Evolutionary conservation across 2,329 filamentous ascomycete genomes (phyloP), one percentile per base, ranked within the genome.

Genomic region (Pyrenophora graminea): DNA sequence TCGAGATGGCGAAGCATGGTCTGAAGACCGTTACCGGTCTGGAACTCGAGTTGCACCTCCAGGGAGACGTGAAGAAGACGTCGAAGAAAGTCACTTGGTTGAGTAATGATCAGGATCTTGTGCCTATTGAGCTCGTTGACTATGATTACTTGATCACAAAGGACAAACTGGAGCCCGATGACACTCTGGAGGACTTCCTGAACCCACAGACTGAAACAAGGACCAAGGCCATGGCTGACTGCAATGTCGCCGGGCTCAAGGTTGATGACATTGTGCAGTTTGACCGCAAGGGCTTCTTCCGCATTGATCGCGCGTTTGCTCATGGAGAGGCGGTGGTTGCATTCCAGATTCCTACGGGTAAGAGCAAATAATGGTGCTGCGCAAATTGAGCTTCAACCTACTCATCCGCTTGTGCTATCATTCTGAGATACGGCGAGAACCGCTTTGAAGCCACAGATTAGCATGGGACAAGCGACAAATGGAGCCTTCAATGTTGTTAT

Each of bases 51-150:
- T 84, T 97, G n/a, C 88, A 97, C 74, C 84, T 97, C 42, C 85
- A 89, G 65, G 92, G 93, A 48, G 93, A 97, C 72, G 90, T 97
- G 74, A 96, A 96, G 81, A 88, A 90, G 69, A 97, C 93, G 0
- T 86, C 91, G 68, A 97, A 97, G 85, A 97, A 97, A 81, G 85
- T 97, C 32, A 97, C 92, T 1, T 97, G 93, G 93, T 79, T 97
- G 40, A 87, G 90, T 1, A 83, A 82, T 0, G 84, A 90, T 61
- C 89, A 93, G 76, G 83, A 88, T 51, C 82, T 96, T 0, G 81
- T 96, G 12, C 85, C 87, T 6, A 86, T 94, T 18, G 90, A 96
- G 74, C 82, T 96, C 9, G 93, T 92, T 76, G 91, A 97, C 63
- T 97, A 97, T 72, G 93, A 96, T 76, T 93, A 95, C 77, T 82